Base-by-base conservation (phyloP, 202 grass and related monocot species). In the Digitaria exilis region DNA sequence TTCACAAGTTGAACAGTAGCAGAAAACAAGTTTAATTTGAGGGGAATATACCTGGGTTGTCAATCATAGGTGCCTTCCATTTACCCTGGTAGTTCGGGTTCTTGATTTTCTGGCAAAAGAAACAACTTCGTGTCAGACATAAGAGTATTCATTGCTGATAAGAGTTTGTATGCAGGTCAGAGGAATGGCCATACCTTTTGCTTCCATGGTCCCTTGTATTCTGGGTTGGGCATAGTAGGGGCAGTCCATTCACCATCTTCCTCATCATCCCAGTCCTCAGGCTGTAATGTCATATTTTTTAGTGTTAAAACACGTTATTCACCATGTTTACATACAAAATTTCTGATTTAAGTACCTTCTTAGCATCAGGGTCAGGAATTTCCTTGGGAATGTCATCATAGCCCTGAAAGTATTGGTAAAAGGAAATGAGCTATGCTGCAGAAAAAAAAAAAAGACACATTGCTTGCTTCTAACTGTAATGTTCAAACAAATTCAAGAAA, bases 1-100 rank as follows among this genome's bases (percentile, higher is more conserved):
- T 60, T 82, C 24, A 48, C 35, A 70, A 55, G 21, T 10, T 70
- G 3, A 69, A 85, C 55, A 44, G 9, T 71, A 54, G 6, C 5
- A 35, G 6, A 37, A 11, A 46, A 1, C 21, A 87, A 52, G 42
- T 24, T 43, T 8, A 18, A 4, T 54, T 55, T 45, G n/a, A 78
- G 80, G 44, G 21, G 54, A 65, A 81, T 58, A 76, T 76, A 98
- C 93, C 91, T 61, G 96, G 96, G 69, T 98, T 98, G 83, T 93
- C 91, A 69, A 98, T 95, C 84, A 98, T 80, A 79, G 92, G 92
- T 66, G 96, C 96, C 89, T 91, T 95, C 92, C 96, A 98, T 82
- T 98, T 95, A n/a, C 96, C 96, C 80, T 95, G 90, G 89, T 93
- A 98, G 80, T 87, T 87, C 31, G 96, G 96, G 82, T 98, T 98